phyloP scores from a whole-genome alignment of 2,329 filamentous ascomycete genomes.

The Periconia macrospinosa region DNA sequence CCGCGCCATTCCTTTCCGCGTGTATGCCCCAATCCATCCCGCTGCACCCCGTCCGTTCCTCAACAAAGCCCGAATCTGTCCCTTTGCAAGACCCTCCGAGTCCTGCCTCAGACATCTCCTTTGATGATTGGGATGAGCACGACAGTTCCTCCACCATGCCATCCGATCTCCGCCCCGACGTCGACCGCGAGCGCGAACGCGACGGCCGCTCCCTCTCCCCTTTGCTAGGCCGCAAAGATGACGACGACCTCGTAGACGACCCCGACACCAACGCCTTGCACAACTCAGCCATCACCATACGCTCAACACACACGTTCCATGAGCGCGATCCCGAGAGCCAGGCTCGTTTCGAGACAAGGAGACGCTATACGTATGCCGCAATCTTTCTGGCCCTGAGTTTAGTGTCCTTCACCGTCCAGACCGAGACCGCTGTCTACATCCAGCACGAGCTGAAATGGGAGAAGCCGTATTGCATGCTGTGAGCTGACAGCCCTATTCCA shows the following conservation, averaged over 20 bases:
- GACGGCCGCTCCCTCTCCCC: constrained; percentile 44
- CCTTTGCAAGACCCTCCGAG: constrained; percentile 21
- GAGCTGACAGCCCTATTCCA: constrained; percentile 29
- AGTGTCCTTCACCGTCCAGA: constrained; percentile 89
- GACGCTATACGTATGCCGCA: constrained; percentile 84
- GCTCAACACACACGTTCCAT: constrained; percentile 70
- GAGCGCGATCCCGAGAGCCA: constrained; percentile 73
- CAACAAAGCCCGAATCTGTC: constrained; percentile 8
- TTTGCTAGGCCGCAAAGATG: constrained; percentile 51
- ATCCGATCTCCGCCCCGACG: constrained; percentile 50
- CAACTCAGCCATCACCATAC: constrained; percentile 52
- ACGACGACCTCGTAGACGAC: constrained; percentile 20
- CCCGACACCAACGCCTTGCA: constrained; percentile 10
- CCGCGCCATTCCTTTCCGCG: constrained; percentile 22
- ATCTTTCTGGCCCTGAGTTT: constrained; percentile 83
- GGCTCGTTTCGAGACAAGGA: constrained; percentile 67
- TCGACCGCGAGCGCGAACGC: constrained; percentile 31
- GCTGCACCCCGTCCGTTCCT: constrained; percentile 25
- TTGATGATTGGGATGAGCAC: constrained; percentile 51
- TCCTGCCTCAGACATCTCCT: constrained; percentile 40
- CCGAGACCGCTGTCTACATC: constrained; percentile 92
- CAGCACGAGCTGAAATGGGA: constrained; percentile 91
- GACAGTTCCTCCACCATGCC: constrained; percentile 44
- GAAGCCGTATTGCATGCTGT: constrained; percentile 99
- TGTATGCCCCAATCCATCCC: constrained; percentile 43